Conservation (phyloP, 352 stramenopile species). For the Pythium aphanidermatum region DNA sequence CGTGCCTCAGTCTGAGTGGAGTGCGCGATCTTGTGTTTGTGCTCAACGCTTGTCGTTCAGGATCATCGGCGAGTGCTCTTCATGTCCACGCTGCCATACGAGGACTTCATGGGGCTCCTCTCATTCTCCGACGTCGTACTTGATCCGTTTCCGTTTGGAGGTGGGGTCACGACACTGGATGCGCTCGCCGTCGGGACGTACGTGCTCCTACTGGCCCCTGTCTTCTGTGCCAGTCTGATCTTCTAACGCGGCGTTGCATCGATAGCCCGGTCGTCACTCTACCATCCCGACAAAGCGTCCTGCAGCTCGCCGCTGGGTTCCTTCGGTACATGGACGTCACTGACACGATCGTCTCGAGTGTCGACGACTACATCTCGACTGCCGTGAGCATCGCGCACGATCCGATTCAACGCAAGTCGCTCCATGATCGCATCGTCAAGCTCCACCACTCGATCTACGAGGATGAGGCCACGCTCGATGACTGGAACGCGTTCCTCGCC, state of each 20-base stretch:
- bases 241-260: background rate
- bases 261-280: constrained; percentile 57
- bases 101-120: constrained; percentile 50
- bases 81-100: constrained; percentile 46
- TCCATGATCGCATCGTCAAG: constrained; percentile 10
- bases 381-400: constrained; percentile 31
- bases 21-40: background rate
- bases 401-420: background rate
- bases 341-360: constrained; percentile 29
- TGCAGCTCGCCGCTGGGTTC: constrained; percentile 56
- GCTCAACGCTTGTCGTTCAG: background rate
- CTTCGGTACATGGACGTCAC: constrained; percentile 46
- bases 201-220: constrained; percentile 8
- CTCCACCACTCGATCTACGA: constrained; percentile 20
- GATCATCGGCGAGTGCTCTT: constrained; percentile 46
- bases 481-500: constrained; percentile 33
- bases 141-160: constrained; percentile 81
- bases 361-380: constrained; percentile 35
- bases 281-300: constrained; percentile 39
- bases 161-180: constrained; percentile 80
- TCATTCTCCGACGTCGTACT: constrained; percentile 59
- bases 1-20: background rate
- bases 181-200: constrained; percentile 70
- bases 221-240: background rate
- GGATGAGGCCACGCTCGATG: constrained; percentile 17